Evolutionary conservation across 2,329 filamentous ascomycete genomes (phyloP).

Genomic region (Hymenoscyphus occultus): DNA sequence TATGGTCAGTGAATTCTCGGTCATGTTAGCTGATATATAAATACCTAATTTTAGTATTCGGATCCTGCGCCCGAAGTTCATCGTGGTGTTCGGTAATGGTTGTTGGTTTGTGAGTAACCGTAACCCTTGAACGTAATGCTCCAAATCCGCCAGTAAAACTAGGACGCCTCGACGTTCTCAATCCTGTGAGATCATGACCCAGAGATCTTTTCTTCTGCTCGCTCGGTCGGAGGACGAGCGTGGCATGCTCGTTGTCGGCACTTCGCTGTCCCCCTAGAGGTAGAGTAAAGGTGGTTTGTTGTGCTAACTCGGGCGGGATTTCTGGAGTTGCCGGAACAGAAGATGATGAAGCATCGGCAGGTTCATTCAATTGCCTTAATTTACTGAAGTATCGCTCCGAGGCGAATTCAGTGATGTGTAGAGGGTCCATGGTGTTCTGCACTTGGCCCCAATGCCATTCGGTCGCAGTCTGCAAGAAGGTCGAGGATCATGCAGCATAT

Average conservation of each 20-base stretch:
- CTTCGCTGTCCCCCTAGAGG: slow-evolving; percentile 33
- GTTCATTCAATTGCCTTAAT: slow-evolving; percentile 51
- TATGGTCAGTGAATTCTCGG: slow-evolving; percentile 15
- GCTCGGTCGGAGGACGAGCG: slow-evolving; percentile 26
- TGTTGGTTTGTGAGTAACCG: slow-evolving; percentile 30
- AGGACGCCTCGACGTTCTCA: slow-evolving; percentile 34
- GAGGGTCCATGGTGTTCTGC: slow-evolving; percentile 52
- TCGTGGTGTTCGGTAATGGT: slow-evolving; percentile 33
- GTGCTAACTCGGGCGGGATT: slow-evolving; percentile 13
- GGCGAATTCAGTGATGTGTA: slow-evolving; percentile 64
- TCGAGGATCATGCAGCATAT: slow-evolving; percentile 32
- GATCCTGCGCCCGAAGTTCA: slow-evolving; percentile 28
- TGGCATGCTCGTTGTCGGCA: slow-evolving; percentile 24
- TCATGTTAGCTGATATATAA: slow-evolving; percentile 4
- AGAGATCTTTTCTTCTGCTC: slow-evolving; percentile 37
- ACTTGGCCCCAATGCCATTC: slow-evolving; percentile 34
- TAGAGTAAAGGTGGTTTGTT: slow-evolving; percentile 31
- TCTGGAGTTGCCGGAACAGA: slow-evolving; percentile 20
- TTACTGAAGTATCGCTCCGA: slow-evolving; percentile 64
- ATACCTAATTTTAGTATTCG: slow-evolving; percentile 25
- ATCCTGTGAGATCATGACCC: slow-evolving; percentile 34
- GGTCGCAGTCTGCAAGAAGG: slow-evolving; percentile 27
- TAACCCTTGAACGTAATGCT: slow-evolving; percentile 34
- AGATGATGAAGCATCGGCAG: slow-evolving; percentile 33
- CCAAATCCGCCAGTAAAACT: slow-evolving; percentile 35